phyloP scores from a whole-genome alignment of 1,284 basidiomycete genomes.

The Cryptococcus sp. region DNA sequence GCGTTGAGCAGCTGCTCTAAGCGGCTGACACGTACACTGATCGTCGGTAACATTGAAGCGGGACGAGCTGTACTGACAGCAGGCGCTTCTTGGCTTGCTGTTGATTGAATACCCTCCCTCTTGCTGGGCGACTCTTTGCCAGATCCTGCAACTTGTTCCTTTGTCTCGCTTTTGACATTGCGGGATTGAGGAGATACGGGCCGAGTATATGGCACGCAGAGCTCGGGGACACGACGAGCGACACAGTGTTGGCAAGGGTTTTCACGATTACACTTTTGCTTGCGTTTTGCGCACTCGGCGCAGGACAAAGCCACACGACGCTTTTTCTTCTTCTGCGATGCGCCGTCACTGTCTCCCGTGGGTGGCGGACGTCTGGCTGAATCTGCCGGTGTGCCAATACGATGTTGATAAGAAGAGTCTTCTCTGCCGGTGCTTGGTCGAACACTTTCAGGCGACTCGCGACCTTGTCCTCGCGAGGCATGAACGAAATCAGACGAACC shows the following conservation, averaged over 20 bases:
- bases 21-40: slow-evolving; percentile 33
- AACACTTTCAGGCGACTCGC: not conserved
- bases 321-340: slow-evolving; percentile 47
- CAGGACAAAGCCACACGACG: slow-evolving; percentile 44
- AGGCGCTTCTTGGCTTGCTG: slow-evolving; percentile 3
- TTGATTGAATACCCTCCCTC: slow-evolving; percentile 2
- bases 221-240: slow-evolving; percentile 41
- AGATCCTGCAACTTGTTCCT: not conserved
- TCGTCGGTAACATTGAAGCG: slow-evolving; percentile 31
- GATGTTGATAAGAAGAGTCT: not conserved
- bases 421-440: not conserved
- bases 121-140: slow-evolving; percentile 4
- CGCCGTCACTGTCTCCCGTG: slow-evolving; percentile 6
- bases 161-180: slow-evolving; percentile 1
- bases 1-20: slow-evolving; percentile 47
- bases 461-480: not conserved
- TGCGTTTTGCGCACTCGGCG: slow-evolving; percentile 49
- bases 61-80: not conserved
- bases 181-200: slow-evolving; percentile 20
- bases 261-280: slow-evolving; percentile 50
- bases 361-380: slow-evolving; percentile 23
- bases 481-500: slow-evolving; percentile 1
- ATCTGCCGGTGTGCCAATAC: not conserved
- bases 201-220: slow-evolving; percentile 39
- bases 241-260: slow-evolving; percentile 50